Evolutionary conservation across 441 rosid genomes (phyloP).

Genomic region (Populus hybrid): DNA sequence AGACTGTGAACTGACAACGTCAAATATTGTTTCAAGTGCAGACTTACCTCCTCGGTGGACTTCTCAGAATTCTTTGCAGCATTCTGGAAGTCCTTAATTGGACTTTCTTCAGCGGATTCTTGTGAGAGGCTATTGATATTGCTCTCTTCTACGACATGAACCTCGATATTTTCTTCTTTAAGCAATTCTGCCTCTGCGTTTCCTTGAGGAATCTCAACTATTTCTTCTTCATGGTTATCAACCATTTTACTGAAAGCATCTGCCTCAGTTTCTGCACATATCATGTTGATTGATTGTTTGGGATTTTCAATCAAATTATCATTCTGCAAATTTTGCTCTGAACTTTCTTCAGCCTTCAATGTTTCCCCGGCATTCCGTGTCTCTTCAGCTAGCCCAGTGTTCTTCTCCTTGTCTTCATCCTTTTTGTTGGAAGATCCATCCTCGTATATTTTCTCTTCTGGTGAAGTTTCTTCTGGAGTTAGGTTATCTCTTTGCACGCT

Average conservation of each 20-base stretch:
- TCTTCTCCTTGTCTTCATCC: not conserved
- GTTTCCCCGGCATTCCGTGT: not conserved
- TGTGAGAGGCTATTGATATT: conserved; percentile 2
- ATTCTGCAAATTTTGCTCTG: conserved; percentile 4
- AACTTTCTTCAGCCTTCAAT: conserved; percentile 18
- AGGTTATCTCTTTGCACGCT: not conserved
- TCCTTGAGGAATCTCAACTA: not conserved
- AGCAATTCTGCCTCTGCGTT: not conserved
- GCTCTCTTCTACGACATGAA: not conserved
- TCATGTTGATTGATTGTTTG: not conserved
- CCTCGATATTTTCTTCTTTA: not conserved
- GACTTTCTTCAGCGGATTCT: conserved; percentile 6
- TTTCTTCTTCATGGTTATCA: conserved; percentile 10
- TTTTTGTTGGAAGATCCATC: not conserved
- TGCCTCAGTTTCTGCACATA: conserved; percentile 6
- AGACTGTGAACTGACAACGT: not conserved
- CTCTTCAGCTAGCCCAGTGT: not conserved
- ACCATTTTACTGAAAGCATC: not conserved
- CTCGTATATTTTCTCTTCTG: conserved; percentile 3
- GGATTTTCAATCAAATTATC: conserved; percentile 14
- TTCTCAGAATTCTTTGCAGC: not conserved
- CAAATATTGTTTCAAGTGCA: not conserved
- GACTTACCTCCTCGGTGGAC: conserved; percentile 14
- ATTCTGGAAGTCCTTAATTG: conserved; percentile 7
- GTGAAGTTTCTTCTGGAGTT: conserved; percentile 3